Evolutionary conservation across 2,329 filamentous ascomycete genomes (phyloP).

Genomic region (Aspergillus sp.): DNA sequence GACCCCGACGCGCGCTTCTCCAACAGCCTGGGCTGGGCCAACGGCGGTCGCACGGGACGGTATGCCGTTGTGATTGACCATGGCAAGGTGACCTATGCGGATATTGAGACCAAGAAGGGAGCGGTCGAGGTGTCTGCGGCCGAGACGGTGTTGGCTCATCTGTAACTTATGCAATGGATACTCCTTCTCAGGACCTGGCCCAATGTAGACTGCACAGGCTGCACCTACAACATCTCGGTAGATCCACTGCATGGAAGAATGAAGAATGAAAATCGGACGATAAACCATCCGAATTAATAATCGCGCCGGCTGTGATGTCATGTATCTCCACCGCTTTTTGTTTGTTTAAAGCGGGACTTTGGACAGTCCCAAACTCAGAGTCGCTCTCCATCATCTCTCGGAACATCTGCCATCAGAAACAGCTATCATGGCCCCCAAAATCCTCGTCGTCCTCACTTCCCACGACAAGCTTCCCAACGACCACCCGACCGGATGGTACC

Average conservation of each 20-base stretch:
- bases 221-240: no score
- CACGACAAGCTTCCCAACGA: conserved; percentile 47
- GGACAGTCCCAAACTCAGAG: no score
- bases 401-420: conserved; percentile 3
- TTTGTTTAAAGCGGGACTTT: not conserved
- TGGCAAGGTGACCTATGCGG: conserved; percentile 76
- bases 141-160: conserved; percentile 33
- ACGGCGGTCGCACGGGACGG: conserved; percentile 64
- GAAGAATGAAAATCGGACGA: not conserved
- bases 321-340: not conserved
- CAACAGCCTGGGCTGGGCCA: conserved; percentile 72
- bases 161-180: conserved; percentile 15
- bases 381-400: not conserved
- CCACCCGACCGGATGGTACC: conserved; percentile 67
- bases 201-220: no score
- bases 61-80: conserved; percentile 80
- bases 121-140: conserved; percentile 36
- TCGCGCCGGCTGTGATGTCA: conserved; percentile 2
- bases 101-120: conserved; percentile 59
- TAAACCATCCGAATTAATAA: not conserved
- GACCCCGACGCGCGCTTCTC: conserved; percentile 71
- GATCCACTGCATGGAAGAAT: no score
- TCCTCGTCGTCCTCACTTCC: conserved; percentile 71
- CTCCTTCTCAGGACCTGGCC: no score
- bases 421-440: conserved; percentile 47